Percentiles rank a stretch among this genome's conserved stretches.
phyloP scores from a whole-genome alignment of 495 filamentous ascomycete genomes.

The Penicillium ochrochloron region DNA sequence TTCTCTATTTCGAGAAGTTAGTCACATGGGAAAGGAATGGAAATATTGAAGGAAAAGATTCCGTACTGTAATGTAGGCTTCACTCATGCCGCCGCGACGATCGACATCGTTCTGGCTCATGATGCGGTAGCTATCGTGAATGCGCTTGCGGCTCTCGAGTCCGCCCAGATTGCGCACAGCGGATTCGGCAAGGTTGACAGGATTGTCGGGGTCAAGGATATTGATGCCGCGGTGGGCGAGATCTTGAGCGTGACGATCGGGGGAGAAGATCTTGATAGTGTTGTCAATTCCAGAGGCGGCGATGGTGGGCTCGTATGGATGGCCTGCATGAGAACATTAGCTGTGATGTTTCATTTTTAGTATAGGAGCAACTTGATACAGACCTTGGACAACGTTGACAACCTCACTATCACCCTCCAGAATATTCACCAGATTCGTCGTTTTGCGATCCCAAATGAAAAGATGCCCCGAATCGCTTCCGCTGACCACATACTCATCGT shows the following conservation, averaged over 20 bases:
- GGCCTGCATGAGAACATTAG: conserved; percentile 41
- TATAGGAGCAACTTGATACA: conserved; percentile 7
- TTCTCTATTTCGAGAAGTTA: conserved; percentile 49
- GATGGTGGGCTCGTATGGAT: conserved; percentile 73
- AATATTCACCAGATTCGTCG: conserved; percentile 66
- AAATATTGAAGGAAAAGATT: neutral
- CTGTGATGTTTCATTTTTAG: neutral
- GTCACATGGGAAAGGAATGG: conserved; percentile 14
- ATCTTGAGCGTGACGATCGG: conserved; percentile 63
- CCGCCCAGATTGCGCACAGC: conserved; percentile 40
- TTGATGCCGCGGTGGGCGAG: conserved; percentile 61
- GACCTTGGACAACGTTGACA: conserved; percentile 74
- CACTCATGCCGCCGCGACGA: conserved; percentile 62
- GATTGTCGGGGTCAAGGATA: conserved; percentile 51
- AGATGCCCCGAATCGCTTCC: conserved; percentile 72
- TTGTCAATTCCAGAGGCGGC: conserved; percentile 75
- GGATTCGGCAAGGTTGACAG: conserved; percentile 37
- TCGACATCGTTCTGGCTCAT: conserved; percentile 68
- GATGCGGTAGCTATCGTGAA: conserved; percentile 67
- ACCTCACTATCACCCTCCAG: conserved; percentile 73
- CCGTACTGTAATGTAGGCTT: conserved; percentile 68
- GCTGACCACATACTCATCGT: conserved; percentile 77
- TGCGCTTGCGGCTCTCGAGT: conserved; percentile 59
- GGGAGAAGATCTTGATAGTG: conserved; percentile 77
- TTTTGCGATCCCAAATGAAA: conserved; percentile 74